Evolutionary conservation across 148 eudicot genomes (phyloP), one percentile per base, ranked within the genome.

Genomic region (Salicornia ramosissima): DNA sequence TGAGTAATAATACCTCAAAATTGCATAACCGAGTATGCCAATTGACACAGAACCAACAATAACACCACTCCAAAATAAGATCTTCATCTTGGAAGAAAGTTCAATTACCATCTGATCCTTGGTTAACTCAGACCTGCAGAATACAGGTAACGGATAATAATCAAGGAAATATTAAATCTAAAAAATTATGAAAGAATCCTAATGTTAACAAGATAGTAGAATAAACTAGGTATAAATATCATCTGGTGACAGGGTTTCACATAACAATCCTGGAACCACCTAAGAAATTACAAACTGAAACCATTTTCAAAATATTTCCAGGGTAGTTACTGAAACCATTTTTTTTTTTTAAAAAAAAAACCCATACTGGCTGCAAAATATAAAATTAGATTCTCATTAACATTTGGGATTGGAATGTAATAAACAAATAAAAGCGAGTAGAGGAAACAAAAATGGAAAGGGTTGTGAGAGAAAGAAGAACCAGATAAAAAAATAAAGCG

Each of bases 31-130:
- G 55, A 93, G 87, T 68, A 90, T 31, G 30, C 88, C 92, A 46
- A 90, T 40, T 62, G 96, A 90, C 34, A 85, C 4, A 11, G 98
- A 68, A 67, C 98, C 91, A 69, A 88, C 25, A 71, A 84, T 73
- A 59, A 85, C 71, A 53, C 90, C 88, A 67, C 87, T 83, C 95
- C 98, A 93, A 19, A 82, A 71, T 56, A 90, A 61, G 13, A 86
- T 68, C 77, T 79, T 88, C 1, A 81, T 72, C 78, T 46, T 85
- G 75, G 71, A 83, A 66, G 88, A 81, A 56, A 88, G 86, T 21
- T 88, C 89, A 16, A 80, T 76, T 64, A 93, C 71, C 79, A 93
- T 88, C 65, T 90, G 82, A 80, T 88, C 85, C 81, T 93, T 93
- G 13, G 75, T 81, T 92, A 93, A 49, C 30, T 83, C 86, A 59